phyloP scores from a whole-genome alignment of 2,329 filamentous ascomycete genomes.

The Camillea tinctor region DNA sequence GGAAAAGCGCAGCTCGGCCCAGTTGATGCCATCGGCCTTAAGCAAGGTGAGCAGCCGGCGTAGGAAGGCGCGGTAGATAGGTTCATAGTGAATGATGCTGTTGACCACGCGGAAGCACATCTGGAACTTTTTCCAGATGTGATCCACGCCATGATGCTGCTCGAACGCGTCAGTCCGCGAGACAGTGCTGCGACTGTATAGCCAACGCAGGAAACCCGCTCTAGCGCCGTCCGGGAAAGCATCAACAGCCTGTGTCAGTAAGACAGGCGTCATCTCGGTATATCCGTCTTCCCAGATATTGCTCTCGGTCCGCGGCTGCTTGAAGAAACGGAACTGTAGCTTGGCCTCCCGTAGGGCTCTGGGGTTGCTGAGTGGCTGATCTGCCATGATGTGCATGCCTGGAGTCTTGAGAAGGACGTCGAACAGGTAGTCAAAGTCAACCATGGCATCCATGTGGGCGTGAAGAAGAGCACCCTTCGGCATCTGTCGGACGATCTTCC shows the following conservation, averaged over 20 bases:
- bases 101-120: constrained; percentile 72
- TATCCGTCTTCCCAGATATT: constrained; percentile 69
- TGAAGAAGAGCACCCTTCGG: constrained; percentile 87
- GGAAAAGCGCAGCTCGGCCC: constrained; percentile 75
- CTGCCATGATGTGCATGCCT: constrained; percentile 70
- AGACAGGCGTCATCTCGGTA: constrained; percentile 54
- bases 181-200: constrained; percentile 71
- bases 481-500: constrained; percentile 81
- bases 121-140: constrained; percentile 80
- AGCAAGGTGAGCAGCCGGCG: constrained; percentile 68
- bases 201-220: constrained; percentile 72
- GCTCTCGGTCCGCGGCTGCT: constrained; percentile 41
- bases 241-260: constrained; percentile 63
- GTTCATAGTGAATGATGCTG: constrained; percentile 83
- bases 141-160: constrained; percentile 80
- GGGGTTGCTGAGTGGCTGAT: constrained; percentile 54
- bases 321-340: constrained; percentile 63
- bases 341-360: constrained; percentile 52
- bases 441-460: constrained; percentile 88
- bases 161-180: constrained; percentile 69
- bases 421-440: constrained; percentile 80
- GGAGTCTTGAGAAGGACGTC: constrained; percentile 67
- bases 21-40: constrained; percentile 78
- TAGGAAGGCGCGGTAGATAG: constrained; percentile 78
- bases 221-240: constrained; percentile 72